phyloP scores from a whole-genome alignment of 2,329 filamentous ascomycete species.

The Metarhizium guizhouense region DNA sequence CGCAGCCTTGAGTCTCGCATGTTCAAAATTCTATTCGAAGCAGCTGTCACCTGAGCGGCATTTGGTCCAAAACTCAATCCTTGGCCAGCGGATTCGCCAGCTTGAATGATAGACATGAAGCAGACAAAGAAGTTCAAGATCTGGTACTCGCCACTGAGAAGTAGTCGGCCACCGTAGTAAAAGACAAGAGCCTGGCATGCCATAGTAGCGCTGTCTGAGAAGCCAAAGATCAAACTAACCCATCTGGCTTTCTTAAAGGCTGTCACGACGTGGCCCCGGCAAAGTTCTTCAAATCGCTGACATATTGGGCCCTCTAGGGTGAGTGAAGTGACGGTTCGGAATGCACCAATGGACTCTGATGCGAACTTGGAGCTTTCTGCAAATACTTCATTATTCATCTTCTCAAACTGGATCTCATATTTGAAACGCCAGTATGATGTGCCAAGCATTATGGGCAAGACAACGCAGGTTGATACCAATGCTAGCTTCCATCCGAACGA shows the following conservation, averaged over 20 bases:
- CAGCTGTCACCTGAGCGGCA: constrained; percentile 48
- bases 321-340: constrained; percentile 62
- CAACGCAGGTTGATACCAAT: constrained; percentile 55
- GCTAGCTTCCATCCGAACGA: constrained; percentile 70
- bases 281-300: constrained; percentile 49
- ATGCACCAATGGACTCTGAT: constrained; percentile 63
- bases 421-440: constrained; percentile 43
- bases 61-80: constrained; percentile 61
- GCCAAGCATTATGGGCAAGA: constrained; percentile 39
- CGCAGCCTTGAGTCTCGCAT: constrained; percentile 34
- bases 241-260: constrained; percentile 55
- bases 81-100: constrained; percentile 57
- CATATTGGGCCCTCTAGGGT: constrained; percentile 61
- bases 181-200: constrained; percentile 55
- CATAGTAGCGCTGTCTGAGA: constrained; percentile 58
- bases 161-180: constrained; percentile 56
- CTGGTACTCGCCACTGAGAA: constrained; percentile 40
- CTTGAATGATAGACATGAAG: constrained; percentile 59
- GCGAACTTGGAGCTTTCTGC: constrained; percentile 66
- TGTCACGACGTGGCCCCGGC: constrained; percentile 46
- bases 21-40: constrained; percentile 50
- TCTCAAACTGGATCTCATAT: constrained; percentile 58
- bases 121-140: constrained; percentile 42
- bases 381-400: constrained; percentile 60
- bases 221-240: constrained; percentile 57